phyloP scores from a whole-genome alignment of 192 early-diverging fungal genomes.

The Coemansia sp. region DNA sequence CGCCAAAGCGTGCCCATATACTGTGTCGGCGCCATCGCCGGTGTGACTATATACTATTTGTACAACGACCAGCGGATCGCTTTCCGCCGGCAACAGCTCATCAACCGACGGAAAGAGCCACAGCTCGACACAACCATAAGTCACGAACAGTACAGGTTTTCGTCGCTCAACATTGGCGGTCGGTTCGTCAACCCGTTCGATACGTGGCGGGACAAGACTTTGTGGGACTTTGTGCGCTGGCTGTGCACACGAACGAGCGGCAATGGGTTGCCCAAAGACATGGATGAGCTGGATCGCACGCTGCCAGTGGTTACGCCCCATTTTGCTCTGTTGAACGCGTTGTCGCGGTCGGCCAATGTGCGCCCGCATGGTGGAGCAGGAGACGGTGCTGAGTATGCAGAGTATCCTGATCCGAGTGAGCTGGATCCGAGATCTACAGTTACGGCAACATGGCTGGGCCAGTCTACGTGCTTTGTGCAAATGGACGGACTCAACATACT shows the following conservation, averaged over 20 bases:
- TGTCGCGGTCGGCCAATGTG: constrained; percentile 9
- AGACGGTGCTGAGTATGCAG: constrained; percentile 13
- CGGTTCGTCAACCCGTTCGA: constrained; percentile 53
- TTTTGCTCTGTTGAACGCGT: constrained; percentile 24
- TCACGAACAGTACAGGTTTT: constrained; percentile 4
- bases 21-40: constrained; percentile 42
- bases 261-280: constrained; percentile 40
- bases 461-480: constrained; percentile 68
- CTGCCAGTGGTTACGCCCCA: constrained; percentile 38
- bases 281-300: constrained; percentile 11
- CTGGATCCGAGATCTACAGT: constrained; percentile 16
- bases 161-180: constrained; percentile 44
- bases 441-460: constrained; percentile 59
- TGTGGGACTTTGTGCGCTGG: constrained; percentile 53
- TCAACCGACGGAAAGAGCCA: constrained; percentile 17
- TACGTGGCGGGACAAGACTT: constrained; percentile 51
- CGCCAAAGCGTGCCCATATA: constrained; percentile 28
- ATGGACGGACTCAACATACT: constrained; percentile 70
- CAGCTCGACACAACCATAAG: neutral
- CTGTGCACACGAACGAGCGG: constrained; percentile 33
- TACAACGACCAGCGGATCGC: constrained; percentile 40
- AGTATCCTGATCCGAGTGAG: constrained; percentile 7
- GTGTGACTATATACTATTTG: constrained; percentile 32
- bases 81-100: constrained; percentile 16
- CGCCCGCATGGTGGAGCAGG: neutral